phyloP scores from a whole-genome alignment of 192 early-diverging fungal genomes.

The Umbelopsis sp. region DNA sequence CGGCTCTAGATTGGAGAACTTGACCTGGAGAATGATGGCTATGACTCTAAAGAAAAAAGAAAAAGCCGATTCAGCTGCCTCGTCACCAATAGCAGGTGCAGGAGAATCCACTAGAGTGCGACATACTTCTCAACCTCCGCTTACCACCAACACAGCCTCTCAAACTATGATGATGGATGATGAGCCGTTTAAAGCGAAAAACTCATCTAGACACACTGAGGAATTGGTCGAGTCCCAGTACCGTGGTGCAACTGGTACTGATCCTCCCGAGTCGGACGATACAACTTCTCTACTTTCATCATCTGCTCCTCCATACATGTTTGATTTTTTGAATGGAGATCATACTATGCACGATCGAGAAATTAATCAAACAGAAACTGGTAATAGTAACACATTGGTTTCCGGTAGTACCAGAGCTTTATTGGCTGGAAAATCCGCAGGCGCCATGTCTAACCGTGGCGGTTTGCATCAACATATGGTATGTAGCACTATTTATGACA shows the following conservation, averaged over 20 bases:
- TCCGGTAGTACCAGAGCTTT: constrained; percentile 31
- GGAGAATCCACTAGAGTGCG: neutral
- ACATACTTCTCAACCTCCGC: constrained; percentile 14
- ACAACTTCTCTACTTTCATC: constrained; percentile 33
- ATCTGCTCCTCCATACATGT: constrained; percentile 39
- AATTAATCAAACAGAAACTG: neutral
- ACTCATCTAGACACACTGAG: neutral
- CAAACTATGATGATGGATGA: neutral
- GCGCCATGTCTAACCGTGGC: constrained; percentile 17
- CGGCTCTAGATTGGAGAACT: constrained; percentile 78
- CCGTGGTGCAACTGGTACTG: constrained; percentile 9
- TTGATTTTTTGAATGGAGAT: constrained; percentile 28
- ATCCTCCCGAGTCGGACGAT: constrained; percentile 35
- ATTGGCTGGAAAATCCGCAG: neutral
- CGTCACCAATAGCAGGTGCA: neutral
- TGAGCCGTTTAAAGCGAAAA: neutral
- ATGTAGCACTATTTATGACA: neutral
- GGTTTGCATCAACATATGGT: constrained; percentile 2
- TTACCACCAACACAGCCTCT: neutral
- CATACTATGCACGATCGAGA: neutral
- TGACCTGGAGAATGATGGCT: constrained; percentile 85
- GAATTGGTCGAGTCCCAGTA: neutral
- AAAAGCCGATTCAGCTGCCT: constrained; percentile 1
- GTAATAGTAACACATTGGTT: constrained; percentile 23
- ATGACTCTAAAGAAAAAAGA: constrained; percentile 56